A percentile compares a stretch with the other conserved stretches of the same genome.
Evolutionary conservation across 2,329 filamentous ascomycete species (phyloP).

Genomic region (Aspergillus aculeatus): DNA sequence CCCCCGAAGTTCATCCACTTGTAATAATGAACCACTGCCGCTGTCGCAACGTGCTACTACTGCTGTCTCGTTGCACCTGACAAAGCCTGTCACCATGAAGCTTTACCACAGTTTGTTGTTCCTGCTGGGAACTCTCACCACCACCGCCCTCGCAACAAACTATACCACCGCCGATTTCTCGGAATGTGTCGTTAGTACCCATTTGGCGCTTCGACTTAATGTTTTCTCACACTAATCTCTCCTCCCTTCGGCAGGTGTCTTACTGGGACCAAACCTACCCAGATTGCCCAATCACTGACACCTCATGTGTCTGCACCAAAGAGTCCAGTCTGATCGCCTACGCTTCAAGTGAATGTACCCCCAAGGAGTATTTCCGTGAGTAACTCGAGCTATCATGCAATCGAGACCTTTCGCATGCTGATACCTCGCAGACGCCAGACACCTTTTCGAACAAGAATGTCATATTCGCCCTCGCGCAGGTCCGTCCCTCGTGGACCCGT

Average conservation of each 20-base stretch:
- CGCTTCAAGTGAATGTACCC: neutral
- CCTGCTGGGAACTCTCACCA: neutral
- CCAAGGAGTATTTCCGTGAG: conserved; percentile 11
- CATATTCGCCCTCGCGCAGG: conserved; percentile 9
- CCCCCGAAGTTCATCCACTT: neutral
- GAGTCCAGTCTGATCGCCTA: neutral
- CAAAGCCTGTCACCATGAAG: conserved; percentile 1
- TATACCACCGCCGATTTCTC: neutral
- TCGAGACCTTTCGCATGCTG: neutral
- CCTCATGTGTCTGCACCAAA: conserved; percentile 8
- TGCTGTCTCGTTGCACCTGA: neutral
- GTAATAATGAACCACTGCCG: neutral
- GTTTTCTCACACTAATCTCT: neutral
- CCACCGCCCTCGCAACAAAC: neutral
- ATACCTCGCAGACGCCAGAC: conserved; percentile 7
- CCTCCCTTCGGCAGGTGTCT: neutral
- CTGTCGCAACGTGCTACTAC: neutral
- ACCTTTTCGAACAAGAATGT: conserved; percentile 8
- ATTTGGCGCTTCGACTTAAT: neutral
- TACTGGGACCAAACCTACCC: neutral
- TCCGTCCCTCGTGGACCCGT: conserved; percentile 11
- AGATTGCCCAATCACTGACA: neutral
- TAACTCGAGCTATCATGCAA: neutral
- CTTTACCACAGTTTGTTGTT: neutral
- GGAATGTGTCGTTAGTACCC: neutral